These are phyloP conservation scores for Pestalotiopsis sp. DNA, from an alignment of 2,329 filamentous ascomycete species.

Conservation along the genomic window DNA sequence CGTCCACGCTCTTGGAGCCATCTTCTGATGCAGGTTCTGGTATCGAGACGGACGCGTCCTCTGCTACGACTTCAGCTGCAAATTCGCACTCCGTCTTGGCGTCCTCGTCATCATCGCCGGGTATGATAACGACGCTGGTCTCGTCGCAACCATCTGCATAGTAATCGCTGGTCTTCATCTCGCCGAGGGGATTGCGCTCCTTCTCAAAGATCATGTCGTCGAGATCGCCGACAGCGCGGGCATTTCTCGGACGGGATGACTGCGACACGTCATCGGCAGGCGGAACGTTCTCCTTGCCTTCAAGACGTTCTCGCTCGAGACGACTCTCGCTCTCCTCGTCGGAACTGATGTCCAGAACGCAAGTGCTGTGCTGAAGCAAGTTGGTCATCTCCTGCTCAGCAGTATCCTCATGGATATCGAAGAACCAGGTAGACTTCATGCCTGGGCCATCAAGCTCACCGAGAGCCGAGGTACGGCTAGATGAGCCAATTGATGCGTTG, in stretches of 20 bases:
- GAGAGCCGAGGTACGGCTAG: conserved; percentile 30
- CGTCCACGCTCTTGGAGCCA: conserved; percentile 32
- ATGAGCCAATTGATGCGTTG: conserved; percentile 28
- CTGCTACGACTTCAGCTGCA: conserved; percentile 27
- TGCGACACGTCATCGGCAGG: conserved; percentile 69
- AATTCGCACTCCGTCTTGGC: conserved; percentile 26
- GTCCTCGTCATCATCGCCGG: conserved; percentile 59
- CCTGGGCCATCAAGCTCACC: conserved; percentile 44
- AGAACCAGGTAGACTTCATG: conserved; percentile 76
- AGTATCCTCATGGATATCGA: conserved; percentile 93
- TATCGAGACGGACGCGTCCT: conserved; percentile 36
- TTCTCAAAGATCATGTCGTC: conserved; percentile 66
- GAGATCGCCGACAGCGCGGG: conserved; percentile 32
- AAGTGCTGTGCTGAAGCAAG: conserved; percentile 87
- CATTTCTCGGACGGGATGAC: conserved; percentile 43
- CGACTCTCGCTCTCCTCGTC: conserved; percentile 75
- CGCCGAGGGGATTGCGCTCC: conserved; percentile 65
- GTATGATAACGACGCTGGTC: conserved; percentile 61
- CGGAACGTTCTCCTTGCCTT: conserved; percentile 91
- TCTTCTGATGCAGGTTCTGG: conserved; percentile 27
- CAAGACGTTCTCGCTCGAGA: conserved; percentile 51
- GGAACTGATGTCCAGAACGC: conserved; percentile 83
- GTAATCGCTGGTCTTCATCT: conserved; percentile 69
- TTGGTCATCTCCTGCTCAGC: conserved; percentile 90
- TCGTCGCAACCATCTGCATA: conserved; percentile 69